phyloP scores from a whole-genome alignment of 192 early-diverging fungal species.

The Chytriomyces hyalinus region DNA sequence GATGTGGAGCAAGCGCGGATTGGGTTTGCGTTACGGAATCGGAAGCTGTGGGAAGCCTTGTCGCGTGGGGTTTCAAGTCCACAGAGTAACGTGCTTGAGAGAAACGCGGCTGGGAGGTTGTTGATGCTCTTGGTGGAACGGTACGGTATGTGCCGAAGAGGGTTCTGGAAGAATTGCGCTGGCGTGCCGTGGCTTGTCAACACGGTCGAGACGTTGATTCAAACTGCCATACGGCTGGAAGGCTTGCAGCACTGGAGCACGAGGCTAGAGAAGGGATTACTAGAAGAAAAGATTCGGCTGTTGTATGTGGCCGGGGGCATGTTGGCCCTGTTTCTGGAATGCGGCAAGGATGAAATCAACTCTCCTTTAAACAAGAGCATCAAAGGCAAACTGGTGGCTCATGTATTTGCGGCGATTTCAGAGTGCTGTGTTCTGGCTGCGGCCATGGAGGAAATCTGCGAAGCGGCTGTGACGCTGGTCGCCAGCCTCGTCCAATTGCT shows the following conservation, averaged over 20 bases:
- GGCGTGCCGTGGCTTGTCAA: background rate
- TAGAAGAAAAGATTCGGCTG: conserved; percentile 18
- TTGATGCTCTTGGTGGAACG: background rate
- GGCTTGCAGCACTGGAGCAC: background rate
- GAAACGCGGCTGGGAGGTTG: background rate
- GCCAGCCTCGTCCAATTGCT: background rate
- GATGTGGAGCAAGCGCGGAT: background rate
- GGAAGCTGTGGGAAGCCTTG: background rate
- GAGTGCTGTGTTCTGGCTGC: background rate
- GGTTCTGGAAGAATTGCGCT: background rate
- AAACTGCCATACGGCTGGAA: background rate
- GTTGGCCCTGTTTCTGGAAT: conserved; percentile 9
- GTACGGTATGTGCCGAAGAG: background rate
- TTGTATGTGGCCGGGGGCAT: conserved; percentile 8
- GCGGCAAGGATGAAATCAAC: background rate
- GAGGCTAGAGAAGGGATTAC: background rate
- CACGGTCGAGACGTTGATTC: background rate
- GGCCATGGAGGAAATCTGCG: background rate
- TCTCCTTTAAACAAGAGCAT: background rate
- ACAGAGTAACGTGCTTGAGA: conserved; percentile 1
- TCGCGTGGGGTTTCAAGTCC: background rate
- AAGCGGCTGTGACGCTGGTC: background rate
- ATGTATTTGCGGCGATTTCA: background rate
- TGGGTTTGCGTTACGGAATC: background rate
- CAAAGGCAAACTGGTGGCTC: background rate